Base-by-base conservation (phyloP, 148 eudicot species). In the Nepenthes gracilis region DNA sequence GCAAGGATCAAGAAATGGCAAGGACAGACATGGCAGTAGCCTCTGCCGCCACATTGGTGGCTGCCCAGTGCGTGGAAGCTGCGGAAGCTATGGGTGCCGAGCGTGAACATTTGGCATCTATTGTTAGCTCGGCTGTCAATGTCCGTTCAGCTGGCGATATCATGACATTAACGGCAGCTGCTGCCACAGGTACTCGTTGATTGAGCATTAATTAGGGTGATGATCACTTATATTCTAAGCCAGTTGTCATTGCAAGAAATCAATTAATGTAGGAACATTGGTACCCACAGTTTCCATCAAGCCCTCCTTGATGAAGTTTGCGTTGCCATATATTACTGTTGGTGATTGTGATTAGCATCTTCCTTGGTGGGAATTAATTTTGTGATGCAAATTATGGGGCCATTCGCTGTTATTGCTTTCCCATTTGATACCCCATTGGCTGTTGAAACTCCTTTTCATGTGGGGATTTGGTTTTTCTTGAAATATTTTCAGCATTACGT, bases 61-160 rank as follows among this genome's bases (percentile, higher is more conserved):
- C 98, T 2, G 88, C 98, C 48, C 98, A 92, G 55, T 92, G 98
- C 47, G 94, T 92, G 1, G 98, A 92, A 63, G 86, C 88, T 0
- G 98, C 98, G 5, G 98, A 92, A 73, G 78, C 78, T 2, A 77
- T 88, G 90, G 98, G 98, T 33, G 98, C 96, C 0, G 98, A 92
- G 63, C 78, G 90, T 1, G 88, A 92, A 1, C 90, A 83, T 54
- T 63, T 92, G 8, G 84, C 90, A 13, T 80, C 90, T 0, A 83
- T 86, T 51, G 94, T 92, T 62, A 74, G 86, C 65, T 92, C 98
- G 7, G 96, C 98, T 2, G 96, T 92, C 35, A 88, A 77, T 76
- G 96, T 88, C 10, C 70, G 83, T 10, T 85, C 96, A 0, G 74
- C 93, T 2, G 94, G 98, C 36, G 98, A 92, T 75, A 88, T 92